Evolutionary conservation across 352 stramenopile genomes (phyloP), one percentile per base, ranked within the genome.

Genomic region (Globisporangium middletonii): DNA sequence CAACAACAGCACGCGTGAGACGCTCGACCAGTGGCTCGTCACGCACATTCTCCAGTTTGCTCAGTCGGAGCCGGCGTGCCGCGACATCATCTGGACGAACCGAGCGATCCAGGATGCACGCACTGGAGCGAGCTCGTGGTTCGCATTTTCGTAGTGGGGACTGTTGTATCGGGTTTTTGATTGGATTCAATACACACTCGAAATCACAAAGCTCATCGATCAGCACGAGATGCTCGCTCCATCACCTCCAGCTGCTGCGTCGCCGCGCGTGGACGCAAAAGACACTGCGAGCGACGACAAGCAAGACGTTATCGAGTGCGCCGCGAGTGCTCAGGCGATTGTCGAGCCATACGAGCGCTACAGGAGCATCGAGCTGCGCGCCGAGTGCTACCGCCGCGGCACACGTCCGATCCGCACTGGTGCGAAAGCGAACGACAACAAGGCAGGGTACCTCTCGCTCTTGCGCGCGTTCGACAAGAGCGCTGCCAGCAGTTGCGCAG

Each of bases 341-440:
- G 47, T 49, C 16, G 62, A 68, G 47, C 62, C 62, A n/a, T 68
- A 68, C 35, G 62, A 64, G 12, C 45, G 45, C 41, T 57, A 61
- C 46, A 68, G 45, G 23, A 64, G 57, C 52, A 50, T 60, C 26
- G 62, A 68, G n/a, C 47, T 68, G 51, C 62, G 62, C 47, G 38
- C 57, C 13, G 62, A 68, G 48, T 68, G 62, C 62, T 68, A 68
- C 35, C 62, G 57, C 16, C 62, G 62, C 30, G 57, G 62, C 23
- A 38, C 38, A 26, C 62, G 62, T 2, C 62, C 62, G 18, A 60
- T 30, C 0, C 56, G 57, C 19, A 33, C 45, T 3, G 62, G 62
- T 4, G 45, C 62, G 4, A 33, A 50, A 5, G 50, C 45, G 18
- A 68, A 68, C 19, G 62, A 68, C 43, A 68, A 68, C 37, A 68